Conservation (phyloP, 2,329 filamentous ascomycete genomes). For the Mariannaea elegans region DNA sequence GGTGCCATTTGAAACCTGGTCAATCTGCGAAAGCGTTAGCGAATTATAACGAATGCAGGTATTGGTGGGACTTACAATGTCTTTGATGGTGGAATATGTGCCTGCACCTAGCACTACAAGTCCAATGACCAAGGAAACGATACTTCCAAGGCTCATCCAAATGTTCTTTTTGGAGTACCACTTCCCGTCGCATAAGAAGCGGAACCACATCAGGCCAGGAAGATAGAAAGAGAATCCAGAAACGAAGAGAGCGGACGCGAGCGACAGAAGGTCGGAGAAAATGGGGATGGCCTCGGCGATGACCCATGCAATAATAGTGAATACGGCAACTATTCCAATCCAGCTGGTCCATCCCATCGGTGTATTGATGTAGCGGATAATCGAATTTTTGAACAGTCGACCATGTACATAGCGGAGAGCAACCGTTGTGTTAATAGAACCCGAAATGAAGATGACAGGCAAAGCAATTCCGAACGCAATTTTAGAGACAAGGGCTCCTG, state of each 20-base stretch:
- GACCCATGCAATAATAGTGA: conserved; percentile 21
- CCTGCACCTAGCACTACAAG: conserved; percentile 17
- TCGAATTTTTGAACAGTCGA: conserved; percentile 20
- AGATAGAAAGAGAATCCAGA: conserved; percentile 24
- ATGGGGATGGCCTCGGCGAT: conserved; percentile 25
- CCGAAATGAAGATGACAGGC: conserved; percentile 24
- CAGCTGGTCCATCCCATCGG: conserved; percentile 21
- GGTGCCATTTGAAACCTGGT: conserved; percentile 12
- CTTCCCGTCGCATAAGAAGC: conserved; percentile 20
- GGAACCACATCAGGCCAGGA: conserved; percentile 21
- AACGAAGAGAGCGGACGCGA: conserved; percentile 20
- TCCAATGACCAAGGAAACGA: conserved; percentile 17
- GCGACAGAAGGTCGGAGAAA: conserved; percentile 22
- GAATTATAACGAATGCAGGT: not conserved
- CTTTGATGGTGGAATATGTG: conserved; percentile 19
- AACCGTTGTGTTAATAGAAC: conserved; percentile 24
- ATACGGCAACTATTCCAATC: conserved; percentile 16
- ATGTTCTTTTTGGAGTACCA: conserved; percentile 21
- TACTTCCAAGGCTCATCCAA: conserved; percentile 17
- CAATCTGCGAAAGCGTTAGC: conserved; percentile 9
- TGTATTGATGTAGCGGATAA: conserved; percentile 25
- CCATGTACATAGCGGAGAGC: conserved; percentile 23
- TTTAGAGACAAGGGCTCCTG: conserved; percentile 16
- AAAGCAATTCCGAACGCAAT: conserved; percentile 21
- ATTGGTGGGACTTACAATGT: conserved; percentile 15